phyloP scores from a whole-genome alignment of 805 yeast genomes.

The Vanderwaltozyma polyspora region DNA sequence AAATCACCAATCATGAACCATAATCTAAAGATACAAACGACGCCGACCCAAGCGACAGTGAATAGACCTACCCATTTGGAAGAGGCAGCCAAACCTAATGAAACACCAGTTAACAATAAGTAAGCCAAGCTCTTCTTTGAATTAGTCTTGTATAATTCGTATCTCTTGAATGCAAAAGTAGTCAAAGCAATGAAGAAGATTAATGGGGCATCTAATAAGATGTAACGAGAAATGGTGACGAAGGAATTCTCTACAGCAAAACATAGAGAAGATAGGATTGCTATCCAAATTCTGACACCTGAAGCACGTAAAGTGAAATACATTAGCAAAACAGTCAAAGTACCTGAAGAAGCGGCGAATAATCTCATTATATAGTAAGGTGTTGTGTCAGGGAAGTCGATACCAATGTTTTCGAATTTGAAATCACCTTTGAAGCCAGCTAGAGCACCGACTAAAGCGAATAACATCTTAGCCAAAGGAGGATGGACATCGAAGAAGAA shows the following conservation, averaged over 20 bases:
- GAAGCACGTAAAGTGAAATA: slow-evolving; percentile 62
- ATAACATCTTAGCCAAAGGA: slow-evolving; percentile 66
- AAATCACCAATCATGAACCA: slow-evolving; percentile 71
- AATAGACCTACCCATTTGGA: slow-evolving; percentile 82
- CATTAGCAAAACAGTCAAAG: slow-evolving; percentile 51
- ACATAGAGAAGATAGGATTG: slow-evolving; percentile 44
- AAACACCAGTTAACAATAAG: slow-evolving; percentile 52
- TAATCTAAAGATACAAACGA: slow-evolving; percentile 45
- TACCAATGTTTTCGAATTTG: slow-evolving; percentile 56
- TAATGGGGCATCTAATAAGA: slow-evolving; percentile 66
- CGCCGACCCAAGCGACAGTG: slow-evolving; percentile 70
- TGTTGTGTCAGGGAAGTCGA: slow-evolving; percentile 39
- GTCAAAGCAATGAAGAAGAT: slow-evolving; percentile 67
- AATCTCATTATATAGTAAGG: slow-evolving; percentile 65
- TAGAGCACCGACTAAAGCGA: slow-evolving; percentile 54
- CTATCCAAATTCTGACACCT: slow-evolving; percentile 56
- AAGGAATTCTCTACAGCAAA: slow-evolving; percentile 56
- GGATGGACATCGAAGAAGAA: slow-evolving; percentile 73
- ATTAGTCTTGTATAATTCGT: slow-evolving; percentile 56
- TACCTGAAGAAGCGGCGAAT: slow-evolving; percentile 58
- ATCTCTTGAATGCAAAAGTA: slow-evolving; percentile 51
- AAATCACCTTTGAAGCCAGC: slow-evolving; percentile 69
- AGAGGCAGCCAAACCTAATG: slow-evolving; percentile 61
- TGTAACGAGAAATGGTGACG: slow-evolving; percentile 64
- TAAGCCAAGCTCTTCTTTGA: slow-evolving; percentile 45